Evolutionary conservation across 768 basidiomycete species (phyloP).

Genomic region (Grammothele lineata): DNA sequence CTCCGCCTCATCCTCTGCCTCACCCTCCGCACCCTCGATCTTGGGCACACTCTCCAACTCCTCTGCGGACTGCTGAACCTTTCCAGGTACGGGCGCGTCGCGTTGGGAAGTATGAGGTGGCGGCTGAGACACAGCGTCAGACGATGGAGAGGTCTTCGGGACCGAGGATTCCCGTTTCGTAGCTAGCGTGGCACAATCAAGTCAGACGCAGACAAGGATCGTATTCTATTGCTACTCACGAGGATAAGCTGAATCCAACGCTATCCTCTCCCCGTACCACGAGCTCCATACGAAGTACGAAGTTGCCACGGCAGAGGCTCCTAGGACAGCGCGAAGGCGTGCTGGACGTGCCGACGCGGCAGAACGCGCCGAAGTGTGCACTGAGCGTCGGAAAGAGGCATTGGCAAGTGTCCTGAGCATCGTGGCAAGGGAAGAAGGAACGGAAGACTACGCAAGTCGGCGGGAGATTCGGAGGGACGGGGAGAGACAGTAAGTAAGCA

Average conservation of each 20-base stretch:
- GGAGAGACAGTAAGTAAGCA: slow-evolving; percentile 5
- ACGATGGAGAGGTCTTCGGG: no score
- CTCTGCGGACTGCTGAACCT: no score
- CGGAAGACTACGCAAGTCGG: not conserved
- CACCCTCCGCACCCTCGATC: not conserved
- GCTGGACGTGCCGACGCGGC: slow-evolving; percentile 15
- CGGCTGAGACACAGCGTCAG: no score
- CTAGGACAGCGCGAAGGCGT: slow-evolving; percentile 21
- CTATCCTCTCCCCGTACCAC: slow-evolving; percentile 15
- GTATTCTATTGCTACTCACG: no score
- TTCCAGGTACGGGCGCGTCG: no score
- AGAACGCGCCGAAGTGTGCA: slow-evolving; percentile 40
- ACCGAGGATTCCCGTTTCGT: no score
- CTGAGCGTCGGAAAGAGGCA: slow-evolving; percentile 46
- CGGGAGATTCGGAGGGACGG: not conserved
- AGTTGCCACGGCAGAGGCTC: slow-evolving; percentile 28
- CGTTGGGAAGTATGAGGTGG: no score
- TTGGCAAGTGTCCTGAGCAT: slow-evolving; percentile 57
- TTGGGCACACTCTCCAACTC: no score
- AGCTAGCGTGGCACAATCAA: no score
- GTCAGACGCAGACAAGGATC: no score
- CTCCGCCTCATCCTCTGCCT: slow-evolving; percentile 11
- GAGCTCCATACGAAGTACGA: slow-evolving; percentile 31
- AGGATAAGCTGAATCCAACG: slow-evolving; percentile 15
- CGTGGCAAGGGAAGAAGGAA: slow-evolving; percentile 1